Base-by-base conservation (phyloP, 306 rosid species). In the Pueraria montana region DNA sequence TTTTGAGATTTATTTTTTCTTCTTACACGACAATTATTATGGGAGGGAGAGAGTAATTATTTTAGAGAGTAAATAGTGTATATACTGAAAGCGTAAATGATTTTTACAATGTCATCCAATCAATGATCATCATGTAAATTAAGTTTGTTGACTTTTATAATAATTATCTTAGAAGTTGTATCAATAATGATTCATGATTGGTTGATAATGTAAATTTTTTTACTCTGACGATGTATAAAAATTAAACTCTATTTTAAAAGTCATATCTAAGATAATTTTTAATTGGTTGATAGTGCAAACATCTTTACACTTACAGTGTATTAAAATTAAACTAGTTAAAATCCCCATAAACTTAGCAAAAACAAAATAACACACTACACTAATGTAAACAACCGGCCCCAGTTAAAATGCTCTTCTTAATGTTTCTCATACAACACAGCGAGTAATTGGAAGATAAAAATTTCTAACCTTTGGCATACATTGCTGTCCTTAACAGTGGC, bases 391-490 rank as follows among this genome's bases (percentile, higher is more conserved):
- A 52, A 30, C 24, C n/a, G 32, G 49, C 14, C 11, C 8, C 2
- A n/a, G 17, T 27, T 27, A 40, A 32, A 70, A 32, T 63, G 53
- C 6, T 12, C 18, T 62, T n/a, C 16, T 52, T 38, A 72, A 55
- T 43, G 46, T 71, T 40, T 68, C 64, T 56, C 50, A 67, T 66
- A 16, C 40, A 69, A 62, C 64, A 59, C 21, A 21, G 23, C 1
- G 0, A 71, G 58, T 50, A 18, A 74, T 4, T 36, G 11, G 18
- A 38, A 50, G 21, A 55, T 63, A 26, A 26, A 79, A 48, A 58
- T 59, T 61, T 12, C 95, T 43, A 85, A 92, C 98, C 98, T 91
- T 93, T 95, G 21, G 97, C 97, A 86, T 95, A 93, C 97, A 95
- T 85, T 14, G 97, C 96, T 26, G 98, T 93, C 84, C 98, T 93